Evolutionary conservation across 2,329 filamentous ascomycete species (phyloP).

Genomic region (Biscogniauxia sp.): DNA sequence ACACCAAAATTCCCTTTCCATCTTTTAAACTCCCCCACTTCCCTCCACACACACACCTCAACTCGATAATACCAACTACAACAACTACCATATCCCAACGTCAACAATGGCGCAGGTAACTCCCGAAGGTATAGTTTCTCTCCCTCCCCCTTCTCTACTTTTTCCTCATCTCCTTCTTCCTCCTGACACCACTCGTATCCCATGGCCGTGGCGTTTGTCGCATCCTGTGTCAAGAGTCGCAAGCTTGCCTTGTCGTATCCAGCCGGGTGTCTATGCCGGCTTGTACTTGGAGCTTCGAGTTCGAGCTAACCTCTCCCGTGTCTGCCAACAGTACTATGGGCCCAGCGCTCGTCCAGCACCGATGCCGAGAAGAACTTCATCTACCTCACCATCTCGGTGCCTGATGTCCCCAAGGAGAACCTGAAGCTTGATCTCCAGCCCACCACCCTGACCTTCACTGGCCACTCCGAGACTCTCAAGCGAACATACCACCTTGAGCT

Average conservation of each 20-base stretch:
- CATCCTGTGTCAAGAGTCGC: background rate
- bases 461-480: slow-evolving; percentile 80
- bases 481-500: slow-evolving; percentile 82
- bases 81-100: slow-evolving; percentile 2
- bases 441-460: slow-evolving; percentile 75
- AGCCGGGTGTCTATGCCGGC: background rate
- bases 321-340: slow-evolving; percentile 77
- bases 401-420: slow-evolving; percentile 74
- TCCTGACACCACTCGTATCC: background rate
- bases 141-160: background rate
- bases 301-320: slow-evolving; percentile 6
- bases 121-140: slow-evolving; percentile 37
- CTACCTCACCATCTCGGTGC: slow-evolving; percentile 86
- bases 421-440: slow-evolving; percentile 83
- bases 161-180: too few relatives aligned
- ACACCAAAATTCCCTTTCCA: background rate
- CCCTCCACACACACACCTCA: background rate
- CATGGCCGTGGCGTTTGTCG: background rate
- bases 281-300: background rate
- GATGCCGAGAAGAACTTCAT: slow-evolving; percentile 90
- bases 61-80: background rate
- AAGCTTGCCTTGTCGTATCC: background rate
- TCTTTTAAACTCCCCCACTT: background rate
- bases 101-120: slow-evolving; percentile 34
- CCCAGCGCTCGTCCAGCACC: slow-evolving; percentile 82